These are phyloP conservation scores for Xylaria sp. DNA, from an alignment of 2,329 filamentous ascomycete genomes.

Conservation along the genomic window DNA sequence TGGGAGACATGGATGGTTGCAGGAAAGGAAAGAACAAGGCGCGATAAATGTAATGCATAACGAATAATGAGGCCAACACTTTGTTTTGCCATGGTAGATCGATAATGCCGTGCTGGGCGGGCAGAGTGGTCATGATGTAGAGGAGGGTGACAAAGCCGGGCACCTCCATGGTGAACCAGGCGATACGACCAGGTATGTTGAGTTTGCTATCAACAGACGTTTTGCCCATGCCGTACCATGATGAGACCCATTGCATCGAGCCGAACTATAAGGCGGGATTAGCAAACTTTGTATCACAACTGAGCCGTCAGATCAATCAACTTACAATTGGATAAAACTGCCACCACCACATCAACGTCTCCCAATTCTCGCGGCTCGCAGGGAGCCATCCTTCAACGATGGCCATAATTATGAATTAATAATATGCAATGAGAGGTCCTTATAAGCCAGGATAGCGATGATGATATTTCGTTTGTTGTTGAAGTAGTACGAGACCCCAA, in stretches of 20 bases:
- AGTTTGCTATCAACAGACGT: constrained; percentile 78
- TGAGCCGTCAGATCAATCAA: neutral
- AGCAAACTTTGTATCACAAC: constrained; percentile 15
- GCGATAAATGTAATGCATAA: constrained; percentile 91
- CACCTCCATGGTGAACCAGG: constrained; percentile 89
- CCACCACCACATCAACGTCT: constrained; percentile 62
- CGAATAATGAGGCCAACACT: constrained; percentile 75
- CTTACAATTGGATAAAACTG: constrained; percentile 65
- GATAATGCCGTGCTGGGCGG: constrained; percentile 64
- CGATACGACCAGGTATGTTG: constrained; percentile 89
- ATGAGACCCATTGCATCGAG: constrained; percentile 76
- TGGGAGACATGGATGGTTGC: constrained; percentile 92
- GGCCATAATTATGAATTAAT: constrained; percentile 51
- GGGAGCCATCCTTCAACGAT: constrained; percentile 66
- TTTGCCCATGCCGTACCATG: constrained; percentile 92
- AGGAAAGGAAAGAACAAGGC: constrained; percentile 83
- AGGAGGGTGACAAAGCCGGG: constrained; percentile 80
- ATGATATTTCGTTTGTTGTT: constrained; percentile 3
- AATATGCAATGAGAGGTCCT: neutral
- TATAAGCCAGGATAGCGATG: neutral
- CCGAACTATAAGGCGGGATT: constrained; percentile 65
- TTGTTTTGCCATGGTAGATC: constrained; percentile 81
- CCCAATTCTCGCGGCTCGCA: constrained; percentile 67
- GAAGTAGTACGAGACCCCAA: neutral
- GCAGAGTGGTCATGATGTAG: constrained; percentile 80